Conservation (phyloP, 768 basidiomycete species). For the Hericium erinaceus region DNA sequence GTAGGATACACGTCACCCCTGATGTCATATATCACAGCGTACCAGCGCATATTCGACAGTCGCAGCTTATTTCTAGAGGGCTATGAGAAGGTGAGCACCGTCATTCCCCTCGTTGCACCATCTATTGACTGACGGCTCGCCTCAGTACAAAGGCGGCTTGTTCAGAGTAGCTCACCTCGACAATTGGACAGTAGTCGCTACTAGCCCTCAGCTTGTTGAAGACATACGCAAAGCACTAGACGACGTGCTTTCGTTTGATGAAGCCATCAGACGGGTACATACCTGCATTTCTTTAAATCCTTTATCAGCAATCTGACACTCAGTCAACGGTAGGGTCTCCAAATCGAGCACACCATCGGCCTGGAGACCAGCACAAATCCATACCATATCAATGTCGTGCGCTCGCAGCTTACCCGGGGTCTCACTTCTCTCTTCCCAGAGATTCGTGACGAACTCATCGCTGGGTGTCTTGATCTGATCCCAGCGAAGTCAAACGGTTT, state of each 20-base stretch:
- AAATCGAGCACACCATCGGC: background rate
- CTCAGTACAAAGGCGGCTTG: slow-evolving; percentile 12
- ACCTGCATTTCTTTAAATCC: no score
- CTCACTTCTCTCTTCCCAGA: background rate
- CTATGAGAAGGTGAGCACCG: background rate
- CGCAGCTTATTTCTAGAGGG: background rate
- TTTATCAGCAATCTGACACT: no score
- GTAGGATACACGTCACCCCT: background rate
- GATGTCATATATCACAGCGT: background rate
- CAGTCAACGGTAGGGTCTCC: background rate
- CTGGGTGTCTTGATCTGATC: background rate
- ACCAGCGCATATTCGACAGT: background rate
- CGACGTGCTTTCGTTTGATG: slow-evolving; percentile 23
- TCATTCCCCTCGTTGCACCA: background rate
- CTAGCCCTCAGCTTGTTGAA: slow-evolving; percentile 33
- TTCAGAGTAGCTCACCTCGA: slow-evolving; percentile 37
- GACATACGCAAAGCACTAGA: slow-evolving; percentile 43
- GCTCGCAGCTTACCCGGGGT: slow-evolving; percentile 1
- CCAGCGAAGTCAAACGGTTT: background rate
- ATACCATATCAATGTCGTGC: background rate
- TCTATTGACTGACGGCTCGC: background rate
- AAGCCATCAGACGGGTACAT: background rate
- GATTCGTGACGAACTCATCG: background rate
- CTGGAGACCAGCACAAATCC: background rate
- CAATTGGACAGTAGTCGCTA: slow-evolving; percentile 37